phyloP scores from a whole-genome alignment of 495 filamentous ascomycete genomes.

The Penicillium macrosclerotiorum region DNA sequence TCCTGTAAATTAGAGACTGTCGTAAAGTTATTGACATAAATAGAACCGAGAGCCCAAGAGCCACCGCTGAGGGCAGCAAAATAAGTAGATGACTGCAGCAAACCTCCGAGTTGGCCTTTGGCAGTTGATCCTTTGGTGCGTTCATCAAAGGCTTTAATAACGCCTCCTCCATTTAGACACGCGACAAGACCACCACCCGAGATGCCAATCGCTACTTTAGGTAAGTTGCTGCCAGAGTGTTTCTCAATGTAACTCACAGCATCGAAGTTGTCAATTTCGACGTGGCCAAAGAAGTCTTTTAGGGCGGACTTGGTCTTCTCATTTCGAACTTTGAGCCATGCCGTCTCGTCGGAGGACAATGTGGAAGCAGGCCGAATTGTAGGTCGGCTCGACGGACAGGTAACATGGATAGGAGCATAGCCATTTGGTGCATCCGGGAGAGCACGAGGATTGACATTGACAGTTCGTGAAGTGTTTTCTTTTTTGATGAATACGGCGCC shows the following conservation, averaged over 20 bases:
- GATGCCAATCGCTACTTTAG: constrained; percentile 51
- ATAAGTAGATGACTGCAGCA: constrained; percentile 77
- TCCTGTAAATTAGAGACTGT: constrained; percentile 24
- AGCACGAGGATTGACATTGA: too few relatives aligned
- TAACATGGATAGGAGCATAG: constrained; percentile 27
- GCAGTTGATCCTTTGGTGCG: constrained; percentile 60
- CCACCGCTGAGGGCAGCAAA: constrained; percentile 76
- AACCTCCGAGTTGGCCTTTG: constrained; percentile 62
- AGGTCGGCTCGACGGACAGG: constrained; percentile 36
- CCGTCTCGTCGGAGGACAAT: constrained; percentile 59
- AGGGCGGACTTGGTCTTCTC: constrained; percentile 57
- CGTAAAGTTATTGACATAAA: constrained; percentile 81
- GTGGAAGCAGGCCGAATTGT: constrained; percentile 45
- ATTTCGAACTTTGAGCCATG: constrained; percentile 55
- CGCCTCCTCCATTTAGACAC: constrained; percentile 74
- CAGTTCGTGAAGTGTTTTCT: too few relatives aligned
- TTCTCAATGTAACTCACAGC: constrained; percentile 60
- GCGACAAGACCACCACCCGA: constrained; percentile 71
- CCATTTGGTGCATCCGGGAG: constrained; percentile 27
- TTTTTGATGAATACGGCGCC: too few relatives aligned
- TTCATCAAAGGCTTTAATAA: constrained; percentile 71
- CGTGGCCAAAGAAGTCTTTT: constrained; percentile 59
- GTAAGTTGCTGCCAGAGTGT: constrained; percentile 49
- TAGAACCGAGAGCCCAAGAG: constrained; percentile 73
- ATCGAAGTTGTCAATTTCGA: constrained; percentile 71